These are phyloP conservation scores for Mycena metata DNA, from an alignment of 768 basidiomycete genomes.

Conservation along the genomic window DNA sequence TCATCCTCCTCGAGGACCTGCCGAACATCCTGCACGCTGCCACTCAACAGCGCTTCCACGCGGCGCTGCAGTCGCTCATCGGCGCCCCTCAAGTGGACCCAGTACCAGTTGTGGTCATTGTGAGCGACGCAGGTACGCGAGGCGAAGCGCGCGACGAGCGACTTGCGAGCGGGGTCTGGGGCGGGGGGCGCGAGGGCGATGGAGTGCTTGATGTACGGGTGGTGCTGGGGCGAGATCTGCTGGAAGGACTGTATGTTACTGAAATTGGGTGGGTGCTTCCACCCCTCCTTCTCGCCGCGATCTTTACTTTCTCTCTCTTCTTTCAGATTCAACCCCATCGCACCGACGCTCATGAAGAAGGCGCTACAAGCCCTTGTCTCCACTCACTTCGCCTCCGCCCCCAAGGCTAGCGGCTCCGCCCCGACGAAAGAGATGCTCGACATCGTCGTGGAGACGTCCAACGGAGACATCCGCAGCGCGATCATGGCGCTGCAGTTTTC, in stretches of 20 bases:
- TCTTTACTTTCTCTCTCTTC: neutral
- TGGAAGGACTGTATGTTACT: constrained; percentile 82
- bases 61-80: constrained; percentile 71
- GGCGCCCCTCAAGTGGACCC: too few relatives aligned
- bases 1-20: constrained; percentile 90
- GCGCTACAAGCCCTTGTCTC: constrained; percentile 76
- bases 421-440: too few relatives aligned
- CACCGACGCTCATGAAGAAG: constrained; percentile 85
- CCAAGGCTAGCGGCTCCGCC: too few relatives aligned
- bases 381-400: too few relatives aligned
- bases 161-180: too few relatives aligned
- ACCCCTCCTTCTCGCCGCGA: constrained; percentile 2
- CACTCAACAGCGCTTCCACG: constrained; percentile 81
- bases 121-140: too few relatives aligned
- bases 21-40: constrained; percentile 87
- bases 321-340: constrained; percentile 91
- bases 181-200: constrained; percentile 57
- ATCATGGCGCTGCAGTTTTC: constrained; percentile 95
- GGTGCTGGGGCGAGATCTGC: constrained; percentile 77
- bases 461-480: constrained; percentile 94
- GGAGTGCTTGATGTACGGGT: constrained; percentile 76
- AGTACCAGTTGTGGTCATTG: too few relatives aligned
- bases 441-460: too few relatives aligned
- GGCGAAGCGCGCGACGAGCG: too few relatives aligned
- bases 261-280: constrained; percentile 74